These are phyloP conservation scores for Asterophora parasitica DNA, from an alignment of 768 basidiomycete genomes.

Conservation along the genomic window DNA sequence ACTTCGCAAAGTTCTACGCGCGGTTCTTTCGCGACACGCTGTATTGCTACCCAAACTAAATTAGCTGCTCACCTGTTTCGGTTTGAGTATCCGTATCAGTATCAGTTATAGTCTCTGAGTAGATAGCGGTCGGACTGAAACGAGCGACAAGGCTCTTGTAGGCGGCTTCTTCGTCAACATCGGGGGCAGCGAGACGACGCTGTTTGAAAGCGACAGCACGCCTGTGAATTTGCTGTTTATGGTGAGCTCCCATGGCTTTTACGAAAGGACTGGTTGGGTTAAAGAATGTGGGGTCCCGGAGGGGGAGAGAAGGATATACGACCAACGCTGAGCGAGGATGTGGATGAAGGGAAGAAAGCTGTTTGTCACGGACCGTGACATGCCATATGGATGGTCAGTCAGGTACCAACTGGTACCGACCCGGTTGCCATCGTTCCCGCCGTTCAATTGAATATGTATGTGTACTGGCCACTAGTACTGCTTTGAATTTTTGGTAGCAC, in stretches of 20 bases:
- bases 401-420: too few species aligned
- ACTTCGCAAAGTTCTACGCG: background rate
- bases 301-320: slow-evolving; percentile 3
- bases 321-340: background rate
- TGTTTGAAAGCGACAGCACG: slow-evolving; percentile 15
- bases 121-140: slow-evolving; percentile 17
- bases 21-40: background rate
- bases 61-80: slow-evolving; percentile 3
- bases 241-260: slow-evolving; percentile 12
- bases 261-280: slow-evolving; percentile 15
- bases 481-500: too few species aligned
- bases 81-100: background rate
- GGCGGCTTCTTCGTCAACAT: slow-evolving; percentile 9
- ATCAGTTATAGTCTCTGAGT: slow-evolving; percentile 9
- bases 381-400: background rate
- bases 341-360: slow-evolving; percentile 7
- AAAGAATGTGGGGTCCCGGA: slow-evolving; percentile 21
- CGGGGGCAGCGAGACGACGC: slow-evolving; percentile 12
- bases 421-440: slow-evolving; percentile 7
- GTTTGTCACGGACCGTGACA: slow-evolving; percentile 11
- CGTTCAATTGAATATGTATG: too few species aligned
- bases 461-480: too few species aligned
- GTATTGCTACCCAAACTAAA: background rate
- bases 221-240: slow-evolving; percentile 11
- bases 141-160: slow-evolving; percentile 14